These are phyloP conservation scores for Podospora comata DNA, from an alignment of 495 filamentous ascomycete genomes.

Conservation along the genomic window DNA sequence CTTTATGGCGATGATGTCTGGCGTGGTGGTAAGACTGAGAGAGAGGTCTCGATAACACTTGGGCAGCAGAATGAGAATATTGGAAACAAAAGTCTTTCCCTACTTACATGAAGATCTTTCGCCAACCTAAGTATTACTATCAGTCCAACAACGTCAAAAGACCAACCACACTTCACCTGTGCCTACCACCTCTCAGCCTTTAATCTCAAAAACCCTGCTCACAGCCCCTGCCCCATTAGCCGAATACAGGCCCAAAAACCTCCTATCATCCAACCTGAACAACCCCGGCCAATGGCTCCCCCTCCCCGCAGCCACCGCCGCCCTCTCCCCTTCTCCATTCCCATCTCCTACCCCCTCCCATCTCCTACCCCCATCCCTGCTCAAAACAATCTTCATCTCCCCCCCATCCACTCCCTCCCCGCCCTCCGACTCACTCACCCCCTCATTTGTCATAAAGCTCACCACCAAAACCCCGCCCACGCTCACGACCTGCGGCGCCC, in stretches of 20 bases:
- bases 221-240: conserved; percentile 35
- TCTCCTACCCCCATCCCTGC: background rate
- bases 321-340: conserved; percentile 2
- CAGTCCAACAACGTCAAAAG: too few species aligned
- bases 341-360: conserved; percentile 10
- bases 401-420: conserved; percentile 25
- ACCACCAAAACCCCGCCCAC: conserved; percentile 56
- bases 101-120: too few species aligned
- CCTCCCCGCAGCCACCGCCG: conserved; percentile 36
- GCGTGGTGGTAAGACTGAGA: conserved; percentile 31
- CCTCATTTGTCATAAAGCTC: conserved; percentile 64
- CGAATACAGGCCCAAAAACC: conserved; percentile 41
- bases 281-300: conserved; percentile 45
- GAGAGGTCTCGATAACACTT: background rate
- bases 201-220: conserved; percentile 20
- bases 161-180: too few species aligned
- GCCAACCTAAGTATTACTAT: too few species aligned
- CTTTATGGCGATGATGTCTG: conserved; percentile 43
- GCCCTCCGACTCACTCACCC: conserved; percentile 19
- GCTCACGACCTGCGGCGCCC: conserved; percentile 57
- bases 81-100: too few species aligned
- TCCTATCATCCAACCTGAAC: conserved; percentile 31
- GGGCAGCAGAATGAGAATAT: too few species aligned
- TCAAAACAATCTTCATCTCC: conserved; percentile 21
- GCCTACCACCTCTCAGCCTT: background rate